Evolutionary conservation across 1,139 yeast genomes (phyloP), one percentile per base, ranked within the genome.

Genomic region (Taphrina pruni): DNA sequence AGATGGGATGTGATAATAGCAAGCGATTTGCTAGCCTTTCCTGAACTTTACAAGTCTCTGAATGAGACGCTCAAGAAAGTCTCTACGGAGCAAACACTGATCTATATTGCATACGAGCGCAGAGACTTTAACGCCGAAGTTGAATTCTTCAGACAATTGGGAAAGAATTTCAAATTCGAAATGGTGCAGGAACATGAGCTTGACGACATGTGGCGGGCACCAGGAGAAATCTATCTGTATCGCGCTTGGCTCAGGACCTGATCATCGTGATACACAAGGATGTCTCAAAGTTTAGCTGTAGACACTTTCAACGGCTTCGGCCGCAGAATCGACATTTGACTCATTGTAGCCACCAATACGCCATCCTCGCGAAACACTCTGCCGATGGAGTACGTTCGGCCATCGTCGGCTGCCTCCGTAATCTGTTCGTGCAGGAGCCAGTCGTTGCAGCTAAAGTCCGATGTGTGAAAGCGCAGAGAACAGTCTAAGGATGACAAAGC

Each of bases 101-200:
- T 58, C 39, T 58, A 58, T 58, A 43, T 58, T 21, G 62, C 54
- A 7, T 58, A 58, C 26, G 62, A 58, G 43, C 51, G 62, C 14
- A 43, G 62, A 35, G 32, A 58, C 32, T 58, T 58, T n/a, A 8
- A 32, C 12, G 21, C 21, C 11, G 62, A 58, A 26, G 17, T 58
- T 21, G 62, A 58, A n/a, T 58, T 58, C 54, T 58, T 58, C 62
- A 43, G 54, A 21, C 12, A 12, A 1, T 35, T 58, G 2, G 62
- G 62, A 9, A 48, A 21, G n/a, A 20, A 14, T 26, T 58, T 45
- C 41, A 43, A 43, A 7, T 58, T 58, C 43, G 62, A 58, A 48
- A 58, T 58, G 62, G 54, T 58, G 43, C 62, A 26, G 8, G 62
- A 58, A 26, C 12, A 8, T 1, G 62, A 58, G 26, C 26, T 58